phyloP scores from a whole-genome alignment of 2,329 filamentous ascomycete genomes.

The Colletotrichum trifolii region DNA sequence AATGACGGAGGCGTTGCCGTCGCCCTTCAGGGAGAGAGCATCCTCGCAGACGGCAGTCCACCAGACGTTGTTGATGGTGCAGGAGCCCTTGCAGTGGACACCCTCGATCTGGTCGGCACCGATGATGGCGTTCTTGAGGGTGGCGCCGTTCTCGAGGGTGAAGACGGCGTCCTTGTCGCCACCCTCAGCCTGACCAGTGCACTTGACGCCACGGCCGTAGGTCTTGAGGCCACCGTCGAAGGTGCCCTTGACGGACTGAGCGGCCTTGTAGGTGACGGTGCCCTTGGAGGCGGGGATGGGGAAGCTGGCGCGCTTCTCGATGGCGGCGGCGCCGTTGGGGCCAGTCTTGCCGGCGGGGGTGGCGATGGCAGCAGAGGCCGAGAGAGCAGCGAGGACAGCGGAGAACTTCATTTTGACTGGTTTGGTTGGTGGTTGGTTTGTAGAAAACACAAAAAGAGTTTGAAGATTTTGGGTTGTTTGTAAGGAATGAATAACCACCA shows the following conservation, averaged over 20 bases:
- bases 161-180: slow-evolving; percentile 57
- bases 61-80: slow-evolving; percentile 60
- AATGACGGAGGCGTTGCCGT: slow-evolving; percentile 36
- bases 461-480: slow-evolving; percentile 21
- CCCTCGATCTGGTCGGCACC: slow-evolving; percentile 58
- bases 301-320: slow-evolving; percentile 41
- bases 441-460: slow-evolving; percentile 21
- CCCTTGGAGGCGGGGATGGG: slow-evolving; percentile 44
- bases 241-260: slow-evolving; percentile 38
- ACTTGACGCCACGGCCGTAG: slow-evolving; percentile 54
- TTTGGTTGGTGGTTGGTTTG: slow-evolving; percentile 27
- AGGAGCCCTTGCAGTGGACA: slow-evolving; percentile 56
- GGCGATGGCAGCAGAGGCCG: slow-evolving; percentile 37
- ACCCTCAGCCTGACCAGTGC: slow-evolving; percentile 56
- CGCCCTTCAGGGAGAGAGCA: slow-evolving; percentile 33
- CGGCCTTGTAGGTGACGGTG: slow-evolving; percentile 39
- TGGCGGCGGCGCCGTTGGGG: slow-evolving; percentile 31
- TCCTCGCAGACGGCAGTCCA: slow-evolving; percentile 59
- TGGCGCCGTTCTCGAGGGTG: slow-evolving; percentile 53
- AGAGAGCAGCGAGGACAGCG: slow-evolving; percentile 38
- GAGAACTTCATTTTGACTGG: slow-evolving; percentile 41
- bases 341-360: slow-evolving; percentile 32
- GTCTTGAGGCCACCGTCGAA: slow-evolving; percentile 45
- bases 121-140: slow-evolving; percentile 58
- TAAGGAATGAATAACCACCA: slow-evolving; percentile 36